phyloP scores from a whole-genome alignment of 73 alveolate genomes.

The Tetrahymena thermophila region DNA sequence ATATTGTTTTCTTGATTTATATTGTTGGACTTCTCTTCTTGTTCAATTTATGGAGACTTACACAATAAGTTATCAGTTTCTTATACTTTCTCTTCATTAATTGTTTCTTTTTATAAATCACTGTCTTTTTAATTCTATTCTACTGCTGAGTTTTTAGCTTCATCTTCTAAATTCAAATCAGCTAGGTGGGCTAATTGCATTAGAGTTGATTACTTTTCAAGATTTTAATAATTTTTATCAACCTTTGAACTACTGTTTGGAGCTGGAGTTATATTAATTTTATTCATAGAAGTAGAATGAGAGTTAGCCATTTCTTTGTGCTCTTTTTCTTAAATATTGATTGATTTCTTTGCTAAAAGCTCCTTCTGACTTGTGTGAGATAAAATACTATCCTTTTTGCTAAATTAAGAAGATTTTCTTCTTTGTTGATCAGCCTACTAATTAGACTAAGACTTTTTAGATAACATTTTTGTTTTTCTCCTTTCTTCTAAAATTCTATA shows the following conservation, averaged over 20 bases:
- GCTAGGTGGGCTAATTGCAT: background rate
- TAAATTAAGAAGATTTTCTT: background rate
- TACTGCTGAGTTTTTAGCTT: background rate
- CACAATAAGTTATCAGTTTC: background rate
- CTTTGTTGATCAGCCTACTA: background rate
- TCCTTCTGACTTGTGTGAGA: background rate
- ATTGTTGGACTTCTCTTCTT: too few relatives aligned
- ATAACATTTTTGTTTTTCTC: background rate
- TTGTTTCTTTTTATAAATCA: background rate
- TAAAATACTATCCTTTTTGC: background rate
- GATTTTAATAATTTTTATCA: background rate
- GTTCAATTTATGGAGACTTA: background rate
- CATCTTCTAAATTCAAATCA: background rate
- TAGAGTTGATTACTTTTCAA: background rate
- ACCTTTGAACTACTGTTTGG: too few relatives aligned
- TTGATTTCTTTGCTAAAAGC: background rate
- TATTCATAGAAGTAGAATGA: background rate
- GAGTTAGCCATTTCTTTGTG: background rate
- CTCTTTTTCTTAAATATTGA: background rate
- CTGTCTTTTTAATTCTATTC: background rate
- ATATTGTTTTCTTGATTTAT: background rate
- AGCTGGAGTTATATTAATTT: background rate
- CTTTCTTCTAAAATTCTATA: background rate
- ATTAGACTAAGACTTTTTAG: background rate
- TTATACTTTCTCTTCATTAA: background rate